Conservation (phyloP, 2,329 filamentous ascomycete species). For the Phyllosticta citrichinensis region DNA sequence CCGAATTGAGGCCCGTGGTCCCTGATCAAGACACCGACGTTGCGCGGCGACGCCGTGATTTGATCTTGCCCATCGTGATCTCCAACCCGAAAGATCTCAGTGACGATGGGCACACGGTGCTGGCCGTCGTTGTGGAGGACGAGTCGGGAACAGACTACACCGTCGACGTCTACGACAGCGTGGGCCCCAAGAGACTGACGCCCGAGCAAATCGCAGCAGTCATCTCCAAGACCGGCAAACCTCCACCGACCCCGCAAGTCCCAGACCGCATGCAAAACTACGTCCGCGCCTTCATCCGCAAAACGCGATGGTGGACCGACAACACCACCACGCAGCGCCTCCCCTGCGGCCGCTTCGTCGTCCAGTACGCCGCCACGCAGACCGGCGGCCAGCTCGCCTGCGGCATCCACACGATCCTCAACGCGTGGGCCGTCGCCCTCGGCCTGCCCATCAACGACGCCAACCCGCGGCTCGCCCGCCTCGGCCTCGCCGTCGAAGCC, state of each 20-base stretch:
- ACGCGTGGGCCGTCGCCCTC: slow-evolving; percentile 15
- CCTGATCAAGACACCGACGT: not conserved
- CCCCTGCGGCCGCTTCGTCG: not conserved
- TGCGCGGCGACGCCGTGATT: not conserved
- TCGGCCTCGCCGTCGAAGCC: not conserved
- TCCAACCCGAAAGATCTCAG: not conserved
- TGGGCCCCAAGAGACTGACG: too few species aligned
- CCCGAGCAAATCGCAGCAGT: too few species aligned
- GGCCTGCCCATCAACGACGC: slow-evolving; percentile 1
- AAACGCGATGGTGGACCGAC: not conserved
- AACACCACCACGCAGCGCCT: not conserved
- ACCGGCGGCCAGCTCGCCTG: not conserved
- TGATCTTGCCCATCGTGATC: not conserved
- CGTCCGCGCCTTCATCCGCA: not conserved
- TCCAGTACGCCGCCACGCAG: not conserved
- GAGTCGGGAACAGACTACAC: not conserved
- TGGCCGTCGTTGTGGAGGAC: not conserved
- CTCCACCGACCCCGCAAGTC: not conserved
- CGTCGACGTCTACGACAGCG: not conserved
- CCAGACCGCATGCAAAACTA: not conserved
- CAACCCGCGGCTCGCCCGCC: not conserved
- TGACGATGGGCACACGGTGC: not conserved
- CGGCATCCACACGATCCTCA: slow-evolving; percentile 13
- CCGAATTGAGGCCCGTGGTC: not conserved
- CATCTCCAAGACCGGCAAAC: too few species aligned